These are phyloP conservation scores for Trametes punicea DNA, from an alignment of 768 basidiomycete species.

Conservation along the genomic window DNA sequence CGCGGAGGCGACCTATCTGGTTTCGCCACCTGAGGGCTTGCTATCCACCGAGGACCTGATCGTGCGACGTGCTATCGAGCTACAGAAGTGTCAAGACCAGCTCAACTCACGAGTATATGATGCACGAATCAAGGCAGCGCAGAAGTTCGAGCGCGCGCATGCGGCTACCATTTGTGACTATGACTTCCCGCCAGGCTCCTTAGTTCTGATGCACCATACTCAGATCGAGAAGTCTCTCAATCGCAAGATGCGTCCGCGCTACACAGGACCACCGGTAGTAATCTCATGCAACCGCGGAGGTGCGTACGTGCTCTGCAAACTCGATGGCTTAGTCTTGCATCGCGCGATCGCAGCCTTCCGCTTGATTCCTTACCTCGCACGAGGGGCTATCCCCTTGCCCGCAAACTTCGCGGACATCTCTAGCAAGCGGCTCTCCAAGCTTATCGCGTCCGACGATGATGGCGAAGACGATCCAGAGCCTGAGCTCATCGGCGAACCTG, in stretches of 20 bases:
- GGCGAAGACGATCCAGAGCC: background rate
- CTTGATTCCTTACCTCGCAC: constrained; percentile 22
- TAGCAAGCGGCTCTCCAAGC: background rate
- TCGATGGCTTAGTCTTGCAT: constrained; percentile 22
- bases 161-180: constrained; percentile 19
- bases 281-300: constrained; percentile 16
- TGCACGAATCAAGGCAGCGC: too few relatives aligned
- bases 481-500: background rate
- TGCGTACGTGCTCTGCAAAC: constrained; percentile 19
- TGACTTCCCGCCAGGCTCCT: constrained; percentile 24
- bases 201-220: constrained; percentile 28
- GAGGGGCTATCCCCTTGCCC: background rate
- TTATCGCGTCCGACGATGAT: background rate
- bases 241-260: constrained; percentile 23
- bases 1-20: constrained; percentile 17
- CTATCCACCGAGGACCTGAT: background rate
- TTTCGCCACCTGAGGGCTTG: constrained; percentile 19
- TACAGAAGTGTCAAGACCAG: too few relatives aligned
- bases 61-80: too few relatives aligned
- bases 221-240: constrained; percentile 21
- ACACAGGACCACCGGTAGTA: constrained; percentile 24
- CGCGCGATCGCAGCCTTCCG: constrained; percentile 18
- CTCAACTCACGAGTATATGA: too few relatives aligned
- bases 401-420: background rate
- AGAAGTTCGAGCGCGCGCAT: background rate